Evolutionary conservation across 169 alveolate species (phyloP), one percentile per base, ranked within the genome.

Genomic region (Toxoplasma gondii): DNA sequence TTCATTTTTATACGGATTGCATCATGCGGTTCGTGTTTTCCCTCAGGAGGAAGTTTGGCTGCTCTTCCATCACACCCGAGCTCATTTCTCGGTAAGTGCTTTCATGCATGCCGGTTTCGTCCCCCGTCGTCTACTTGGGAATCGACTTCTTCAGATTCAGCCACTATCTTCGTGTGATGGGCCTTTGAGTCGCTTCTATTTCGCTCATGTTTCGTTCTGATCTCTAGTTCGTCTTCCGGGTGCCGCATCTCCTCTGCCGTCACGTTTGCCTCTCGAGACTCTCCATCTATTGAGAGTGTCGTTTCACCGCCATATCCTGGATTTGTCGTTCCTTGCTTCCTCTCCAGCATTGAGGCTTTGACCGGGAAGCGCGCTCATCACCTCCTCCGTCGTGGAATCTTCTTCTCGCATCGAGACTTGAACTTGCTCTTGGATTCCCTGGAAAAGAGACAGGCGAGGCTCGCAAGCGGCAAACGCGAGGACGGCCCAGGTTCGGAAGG

Each of bases 371-470:
- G 95, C 0, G 95, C 96, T 9, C 99, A 99, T 95, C 99, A 98
- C 43, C 98, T 98, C 96, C 96, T 99, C 84, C 98, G 99, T 94
- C 98, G 99, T 95, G 99, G 98, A 54, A 97, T 99, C 36, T 99
- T 99, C 98, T 99, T 99, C 96, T 98, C 99, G 38, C 99, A 99
- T 95, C 97, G 99, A 80, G 99, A 99, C 88, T 96, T 99, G 78
- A 99, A 98, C 92, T 93, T 97, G 70, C 97, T 99, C 53, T 98
- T 99, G 80, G 98, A 98, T 93, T 96, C 97, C 69, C 98, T 98
- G 95, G 99, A 98, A 96, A 88, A 97, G 93, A 99, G 99, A 9
- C 31, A 86, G 43, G 36, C 22, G 88, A 74, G n/a, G 39, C 86
- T 36, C 27, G 84, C 84, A n/a, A 36, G 44, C 84, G 84, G 19